A percentile compares a stretch with the other conserved stretches of the same genome.
These are phyloP conservation scores for Diplogelasinospora grovesii DNA, from an alignment of 495 filamentous ascomycete genomes.

Conservation along the genomic window DNA sequence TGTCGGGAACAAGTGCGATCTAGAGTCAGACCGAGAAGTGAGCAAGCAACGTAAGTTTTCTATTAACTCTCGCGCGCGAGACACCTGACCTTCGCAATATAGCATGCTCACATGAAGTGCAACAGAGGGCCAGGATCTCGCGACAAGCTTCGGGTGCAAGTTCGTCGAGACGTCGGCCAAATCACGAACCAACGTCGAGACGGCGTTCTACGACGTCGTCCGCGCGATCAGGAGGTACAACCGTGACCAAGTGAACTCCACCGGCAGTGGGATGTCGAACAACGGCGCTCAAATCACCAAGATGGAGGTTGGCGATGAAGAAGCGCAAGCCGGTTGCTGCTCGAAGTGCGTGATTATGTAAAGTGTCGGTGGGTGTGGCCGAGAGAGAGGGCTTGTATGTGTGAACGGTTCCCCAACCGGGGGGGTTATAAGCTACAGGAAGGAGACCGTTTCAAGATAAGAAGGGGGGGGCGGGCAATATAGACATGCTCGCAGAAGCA, in stretches of 20 bases:
- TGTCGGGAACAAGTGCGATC: constrained; percentile 98
- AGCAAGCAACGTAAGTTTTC: constrained; percentile 70
- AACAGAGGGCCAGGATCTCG: constrained; percentile 83
- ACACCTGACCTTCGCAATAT: background rate
- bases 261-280: constrained; percentile 56
- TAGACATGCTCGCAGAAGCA: too few species aligned
- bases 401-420: too few species aligned
- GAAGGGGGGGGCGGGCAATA: too few species aligned
- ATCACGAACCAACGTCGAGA: constrained; percentile 95
- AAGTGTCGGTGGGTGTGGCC: constrained; percentile 18
- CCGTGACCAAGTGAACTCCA: constrained; percentile 79
- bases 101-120: background rate
- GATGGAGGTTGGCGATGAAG: constrained; percentile 70
- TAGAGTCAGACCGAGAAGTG: constrained; percentile 86
- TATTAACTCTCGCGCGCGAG: too few species aligned
- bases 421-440: background rate
- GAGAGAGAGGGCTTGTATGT: constrained; percentile 1
- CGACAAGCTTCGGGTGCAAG: constrained; percentile 83
- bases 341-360: constrained; percentile 87
- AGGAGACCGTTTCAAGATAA: background rate
- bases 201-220: constrained; percentile 96
- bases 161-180: constrained; percentile 99
- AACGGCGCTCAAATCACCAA: constrained; percentile 58
- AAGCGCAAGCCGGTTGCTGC: constrained; percentile 73
- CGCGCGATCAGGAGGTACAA: constrained; percentile 96